Conservation (phyloP, 805 yeast species). For the Starmerella vaccinii region DNA sequence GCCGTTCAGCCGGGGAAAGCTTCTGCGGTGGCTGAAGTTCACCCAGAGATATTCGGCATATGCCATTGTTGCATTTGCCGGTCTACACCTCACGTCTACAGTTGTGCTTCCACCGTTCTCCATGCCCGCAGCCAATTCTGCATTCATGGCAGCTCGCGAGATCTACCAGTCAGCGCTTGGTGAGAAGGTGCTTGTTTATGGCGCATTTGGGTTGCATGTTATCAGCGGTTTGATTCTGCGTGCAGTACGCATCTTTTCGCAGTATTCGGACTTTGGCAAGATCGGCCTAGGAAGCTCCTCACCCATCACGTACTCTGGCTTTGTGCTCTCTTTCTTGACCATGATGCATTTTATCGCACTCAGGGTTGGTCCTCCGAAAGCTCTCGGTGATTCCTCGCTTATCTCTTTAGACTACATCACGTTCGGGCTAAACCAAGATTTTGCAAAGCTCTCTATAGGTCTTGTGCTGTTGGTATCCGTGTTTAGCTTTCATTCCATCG, state of each 20-base stretch:
- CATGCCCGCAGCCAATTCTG: conserved; percentile 39
- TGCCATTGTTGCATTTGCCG: conserved; percentile 45
- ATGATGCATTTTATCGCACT: conserved; percentile 40
- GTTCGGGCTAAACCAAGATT: conserved; percentile 9
- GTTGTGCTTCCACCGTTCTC: conserved; percentile 44
- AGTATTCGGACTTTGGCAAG: conserved; percentile 25
- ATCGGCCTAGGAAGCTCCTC: conserved; percentile 33
- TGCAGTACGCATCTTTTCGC: conserved; percentile 28
- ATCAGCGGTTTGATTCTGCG: conserved; percentile 43
- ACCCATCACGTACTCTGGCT: conserved; percentile 38
- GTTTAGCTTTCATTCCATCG: conserved; percentile 13
- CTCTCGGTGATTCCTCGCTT: conserved; percentile 57
- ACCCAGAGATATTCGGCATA: conserved; percentile 54
- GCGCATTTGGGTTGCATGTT: conserved; percentile 42
- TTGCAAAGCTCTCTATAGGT: neutral
- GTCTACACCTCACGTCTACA: conserved; percentile 49
- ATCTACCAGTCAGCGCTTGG: conserved; percentile 47
- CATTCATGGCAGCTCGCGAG: conserved; percentile 50
- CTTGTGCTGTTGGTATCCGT: conserved; percentile 2
- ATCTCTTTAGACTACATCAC: conserved; percentile 45
- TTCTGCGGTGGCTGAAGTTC: conserved; percentile 7
- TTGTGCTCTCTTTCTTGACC: conserved; percentile 39
- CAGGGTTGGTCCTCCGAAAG: conserved; percentile 41
- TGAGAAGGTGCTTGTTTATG: conserved; percentile 42
- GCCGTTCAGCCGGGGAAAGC: neutral